Evolutionary conservation across 257 asterid species (phyloP), one percentile per base, ranked within the genome.

Genomic region (Vinca minor): DNA sequence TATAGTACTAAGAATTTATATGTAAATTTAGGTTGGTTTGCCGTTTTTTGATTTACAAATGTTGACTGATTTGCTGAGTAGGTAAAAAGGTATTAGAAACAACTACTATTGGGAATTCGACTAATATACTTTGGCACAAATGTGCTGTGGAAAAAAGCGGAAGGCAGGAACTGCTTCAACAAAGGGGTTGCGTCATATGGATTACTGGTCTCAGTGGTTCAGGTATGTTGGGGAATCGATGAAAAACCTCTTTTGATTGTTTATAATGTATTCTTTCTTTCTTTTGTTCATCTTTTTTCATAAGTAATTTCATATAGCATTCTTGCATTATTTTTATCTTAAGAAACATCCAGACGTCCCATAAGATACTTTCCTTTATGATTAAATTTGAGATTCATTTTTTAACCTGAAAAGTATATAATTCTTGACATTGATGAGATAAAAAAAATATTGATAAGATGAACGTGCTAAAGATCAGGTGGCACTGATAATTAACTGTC

Each of bases 151-250:
- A 82, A 47, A 93, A 83, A 78, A 75, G 70, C 35, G 95, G 89
- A 46, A 80, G 99, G 74, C 75, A 93, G 78, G 79, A 78, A 63
- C 71, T 93, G 86, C 96, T 93, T 69, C 88, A 83, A 77, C 99
- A 93, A 73, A 93, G 84, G 81, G 99, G 99, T 20, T 87, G 97
- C 79, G 96, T 89, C 66, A 71, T 93, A 75, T 93, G 99, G 99
- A 81, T 93, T 62, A 93, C 99, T 65, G 99, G 99, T 38, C 87
- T 93, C 31, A 93, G 99, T 74, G 99, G 99, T 79, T 93, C 99
- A 82, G 99, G 99, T 93, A 62, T 71, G 92, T 77, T 10, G 21
- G 39, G n/a, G 47, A 52, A 65, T 59, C 48, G 26, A 23, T 32
- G 11, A 25, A 15, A 5, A 4, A 41, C 64, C 39, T 63, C 26